These are phyloP conservation scores for Phalaenopsis equestris DNA, from an alignment of 106 monocot genomes.

Conservation along the genomic window DNA sequence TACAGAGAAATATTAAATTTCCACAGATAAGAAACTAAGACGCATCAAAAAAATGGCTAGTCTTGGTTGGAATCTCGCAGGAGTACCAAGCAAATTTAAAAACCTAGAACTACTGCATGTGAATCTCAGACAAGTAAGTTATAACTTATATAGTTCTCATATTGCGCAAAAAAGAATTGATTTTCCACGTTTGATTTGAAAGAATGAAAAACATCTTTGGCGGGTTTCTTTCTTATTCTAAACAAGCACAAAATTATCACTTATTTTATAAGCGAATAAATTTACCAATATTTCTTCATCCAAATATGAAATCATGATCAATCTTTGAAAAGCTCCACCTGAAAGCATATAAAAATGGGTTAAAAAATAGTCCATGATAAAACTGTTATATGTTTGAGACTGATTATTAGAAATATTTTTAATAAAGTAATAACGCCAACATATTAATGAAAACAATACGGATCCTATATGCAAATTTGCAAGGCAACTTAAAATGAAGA, in stretches of 20 bases:
- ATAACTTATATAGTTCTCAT: background rate
- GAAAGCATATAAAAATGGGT: constrained; percentile 12
- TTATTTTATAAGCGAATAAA: background rate
- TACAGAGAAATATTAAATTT: too few species aligned
- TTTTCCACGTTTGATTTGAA: background rate
- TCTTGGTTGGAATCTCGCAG: background rate
- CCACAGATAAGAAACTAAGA: too few species aligned
- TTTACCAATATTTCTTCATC: constrained; percentile 98
- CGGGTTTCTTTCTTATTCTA: background rate
- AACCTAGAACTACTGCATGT: background rate
- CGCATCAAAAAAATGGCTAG: background rate
- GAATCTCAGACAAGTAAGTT: background rate
- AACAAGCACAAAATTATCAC: background rate
- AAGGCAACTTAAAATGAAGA: background rate
- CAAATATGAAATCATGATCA: constrained; percentile 94
- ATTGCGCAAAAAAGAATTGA: background rate
- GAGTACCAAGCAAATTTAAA: too few species aligned
- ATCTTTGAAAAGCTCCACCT: constrained; percentile 77
- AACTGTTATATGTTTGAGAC: background rate
- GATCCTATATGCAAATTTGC: background rate
- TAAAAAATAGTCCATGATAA: background rate
- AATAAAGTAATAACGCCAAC: background rate
- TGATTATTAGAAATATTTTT: background rate
- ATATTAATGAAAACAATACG: background rate
- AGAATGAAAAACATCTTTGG: background rate